Evolutionary conservation across 306 rosid genomes (phyloP).

Genomic region (Rubus parviflorus): DNA sequence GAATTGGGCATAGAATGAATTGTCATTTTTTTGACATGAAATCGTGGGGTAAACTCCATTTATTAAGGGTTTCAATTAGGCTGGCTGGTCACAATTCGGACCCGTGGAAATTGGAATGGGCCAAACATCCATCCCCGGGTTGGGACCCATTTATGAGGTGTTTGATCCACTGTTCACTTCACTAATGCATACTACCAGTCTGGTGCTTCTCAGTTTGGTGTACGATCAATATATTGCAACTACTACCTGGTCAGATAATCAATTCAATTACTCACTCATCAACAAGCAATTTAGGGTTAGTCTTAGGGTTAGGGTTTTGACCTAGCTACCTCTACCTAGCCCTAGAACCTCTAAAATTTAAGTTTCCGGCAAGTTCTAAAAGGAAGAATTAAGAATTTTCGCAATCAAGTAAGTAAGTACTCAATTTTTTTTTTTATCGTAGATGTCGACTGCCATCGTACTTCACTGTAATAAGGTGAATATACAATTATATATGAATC

Average conservation of each 20-base stretch:
- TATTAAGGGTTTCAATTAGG: constrained; percentile 12
- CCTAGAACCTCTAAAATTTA: background rate
- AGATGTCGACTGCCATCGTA: no score
- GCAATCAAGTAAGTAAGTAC: no score
- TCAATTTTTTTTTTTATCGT: no score
- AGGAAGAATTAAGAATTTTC: no score
- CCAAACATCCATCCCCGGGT: constrained; percentile 10
- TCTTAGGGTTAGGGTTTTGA: background rate
- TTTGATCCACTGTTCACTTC: background rate
- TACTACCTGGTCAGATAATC: background rate
- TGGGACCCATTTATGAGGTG: constrained; percentile 29
- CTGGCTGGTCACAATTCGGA: constrained; percentile 7
- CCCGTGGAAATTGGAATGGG: constrained; percentile 14
- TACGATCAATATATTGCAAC: constrained; percentile 11
- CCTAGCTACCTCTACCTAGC: background rate
- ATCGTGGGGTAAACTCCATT: constrained; percentile 52
- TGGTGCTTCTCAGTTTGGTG: constrained; percentile 29
- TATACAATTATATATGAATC: no score
- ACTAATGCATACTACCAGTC: background rate
- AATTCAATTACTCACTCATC: background rate
- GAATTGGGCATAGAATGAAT: constrained; percentile 13
- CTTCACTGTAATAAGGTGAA: no score
- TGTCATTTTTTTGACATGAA: constrained; percentile 15
- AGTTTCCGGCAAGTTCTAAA: no score
- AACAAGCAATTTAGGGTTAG: background rate